Evolutionary conservation across 306 rosid genomes (phyloP).

Genomic region (Malus asiatica): DNA sequence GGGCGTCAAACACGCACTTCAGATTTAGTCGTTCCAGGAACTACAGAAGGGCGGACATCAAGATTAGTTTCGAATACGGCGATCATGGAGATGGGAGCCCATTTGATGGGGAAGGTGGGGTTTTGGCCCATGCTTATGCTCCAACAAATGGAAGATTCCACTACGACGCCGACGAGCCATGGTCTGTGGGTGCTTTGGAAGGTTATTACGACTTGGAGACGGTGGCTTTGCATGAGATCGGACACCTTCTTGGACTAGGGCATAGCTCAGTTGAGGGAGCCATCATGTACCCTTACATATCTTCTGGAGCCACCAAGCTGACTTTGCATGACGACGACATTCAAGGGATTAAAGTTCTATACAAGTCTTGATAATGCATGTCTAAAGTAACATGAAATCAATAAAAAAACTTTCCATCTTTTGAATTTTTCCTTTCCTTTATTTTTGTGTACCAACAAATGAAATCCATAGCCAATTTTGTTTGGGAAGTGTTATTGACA

Average conservation of each 20-base stretch:
- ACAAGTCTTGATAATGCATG: not conserved
- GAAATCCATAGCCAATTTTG: too few species aligned
- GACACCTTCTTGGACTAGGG: conserved; percentile 21
- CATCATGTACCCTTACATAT: conserved; percentile 10
- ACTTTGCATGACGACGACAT: conserved; percentile 12
- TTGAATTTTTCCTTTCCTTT: too few species aligned
- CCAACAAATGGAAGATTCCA: conserved; percentile 17
- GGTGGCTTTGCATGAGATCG: conserved; percentile 23
- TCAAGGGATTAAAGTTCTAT: conserved; percentile 15
- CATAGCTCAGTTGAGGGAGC: conserved; percentile 7
- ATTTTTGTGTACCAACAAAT: too few species aligned
- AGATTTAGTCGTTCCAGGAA: not conserved
- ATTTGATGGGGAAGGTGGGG: conserved; percentile 14
- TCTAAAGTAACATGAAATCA: not conserved
- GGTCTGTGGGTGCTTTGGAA: not conserved
- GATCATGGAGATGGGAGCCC: conserved; percentile 18
- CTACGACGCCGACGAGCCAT: conserved; percentile 16
- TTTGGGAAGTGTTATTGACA: too few species aligned
- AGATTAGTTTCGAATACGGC: conserved; percentile 6
- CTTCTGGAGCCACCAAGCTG: not conserved
- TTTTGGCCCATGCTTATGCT: conserved; percentile 16
- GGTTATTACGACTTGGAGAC: conserved; percentile 6
- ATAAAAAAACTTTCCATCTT: too few species aligned
- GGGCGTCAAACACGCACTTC: conserved; percentile 18
- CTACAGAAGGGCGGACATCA: not conserved